Base-by-base conservation (phyloP, 2,329 filamentous ascomycete species). In the Colletotrichum noveboracense region DNA sequence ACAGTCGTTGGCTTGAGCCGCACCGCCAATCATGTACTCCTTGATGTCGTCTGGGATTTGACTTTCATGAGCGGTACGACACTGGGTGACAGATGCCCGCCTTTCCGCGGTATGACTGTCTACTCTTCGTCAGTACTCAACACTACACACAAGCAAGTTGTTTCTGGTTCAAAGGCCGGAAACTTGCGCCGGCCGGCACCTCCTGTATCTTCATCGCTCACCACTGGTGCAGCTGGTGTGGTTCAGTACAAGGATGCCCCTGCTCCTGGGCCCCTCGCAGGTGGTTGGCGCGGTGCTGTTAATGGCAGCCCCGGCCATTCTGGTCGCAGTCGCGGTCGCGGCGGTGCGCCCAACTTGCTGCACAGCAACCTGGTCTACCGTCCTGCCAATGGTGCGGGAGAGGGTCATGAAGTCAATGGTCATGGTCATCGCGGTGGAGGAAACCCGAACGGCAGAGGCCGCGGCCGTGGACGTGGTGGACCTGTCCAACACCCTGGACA, bases 31-130 rank as follows among this genome's bases (percentile, higher is more conserved):
- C 94, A 93, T 30, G 91, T 95, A 62, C 89, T 98, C 74, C 89
- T 99, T 48, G 97, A 99, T 83, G 91, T 98, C 73, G 93, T 99
- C 9, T 99, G 98, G 85, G 97, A 99, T 83, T 91, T 92, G 14
- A 94, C 95, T 1, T 99, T 99, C 85, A 98, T 99, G 96, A 98
- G 96, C 81, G 97, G 97, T 77, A 98, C 96, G 3, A 97, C 95
- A 1, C 90, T 99, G 18, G 94, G 95, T 75, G 96, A 96, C 72
- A 93, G 97, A 75, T 98, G 96, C 82, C 95, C 96, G 30, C 93
- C 95, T 48, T 99, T 99, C 92, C 93, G 96, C 43, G 97, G 97
- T 68, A 96, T 97, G 83, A 98, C 97, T 0, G 96, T 99, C 6
- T 92, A 95, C 3, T 91, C 94, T 8, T 94, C 94, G n/a, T 94